phyloP scores from a whole-genome alignment of 805 yeast genomes.

The Yamadazyma takamatsuzukensis region DNA sequence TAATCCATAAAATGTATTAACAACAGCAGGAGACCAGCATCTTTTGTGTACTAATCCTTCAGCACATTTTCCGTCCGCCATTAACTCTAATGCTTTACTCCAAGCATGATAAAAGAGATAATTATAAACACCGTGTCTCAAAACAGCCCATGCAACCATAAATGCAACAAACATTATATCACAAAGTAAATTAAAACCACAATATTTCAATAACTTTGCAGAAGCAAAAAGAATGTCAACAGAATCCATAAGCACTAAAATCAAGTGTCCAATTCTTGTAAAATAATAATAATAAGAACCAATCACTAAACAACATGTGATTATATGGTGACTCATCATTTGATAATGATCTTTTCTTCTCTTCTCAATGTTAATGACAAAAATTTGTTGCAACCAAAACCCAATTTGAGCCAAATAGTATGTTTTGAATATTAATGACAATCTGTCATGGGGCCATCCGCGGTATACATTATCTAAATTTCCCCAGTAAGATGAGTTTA shows the following conservation, averaged over 20 bases:
- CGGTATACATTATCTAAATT: slow-evolving; percentile 56
- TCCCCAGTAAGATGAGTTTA: slow-evolving; percentile 54
- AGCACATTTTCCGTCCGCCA: slow-evolving; percentile 44
- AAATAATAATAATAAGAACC: slow-evolving; percentile 76
- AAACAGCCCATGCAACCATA: slow-evolving; percentile 61
- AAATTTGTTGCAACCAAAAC: slow-evolving; percentile 76
- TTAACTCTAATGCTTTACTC: slow-evolving; percentile 30
- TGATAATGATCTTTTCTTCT: slow-evolving; percentile 79
- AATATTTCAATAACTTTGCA: slow-evolving; percentile 77
- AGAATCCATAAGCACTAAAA: slow-evolving; percentile 76
- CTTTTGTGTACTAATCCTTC: slow-evolving; percentile 32
- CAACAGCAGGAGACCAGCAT: slow-evolving; percentile 48
- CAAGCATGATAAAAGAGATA: slow-evolving; percentile 61
- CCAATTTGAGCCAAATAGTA: slow-evolving; percentile 74
- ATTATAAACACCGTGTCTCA: slow-evolving; percentile 73
- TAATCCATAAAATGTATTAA: slow-evolving; percentile 49
- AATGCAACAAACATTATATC: slow-evolving; percentile 69
- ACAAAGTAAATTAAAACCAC: slow-evolving; percentile 57
- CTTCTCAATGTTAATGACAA: slow-evolving; percentile 73
- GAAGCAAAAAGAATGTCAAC: slow-evolving; percentile 69
- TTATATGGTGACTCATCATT: slow-evolving; percentile 86
- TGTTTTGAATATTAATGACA: slow-evolving; percentile 51
- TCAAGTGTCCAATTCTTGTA: slow-evolving; percentile 74
- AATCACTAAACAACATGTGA: slow-evolving; percentile 61
- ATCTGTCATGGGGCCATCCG: slow-evolving; percentile 71